Evolutionary conservation across 164 flowering plant species (phyloP), one percentile per base, ranked within the genome.

Genomic region (Kalanchoe fedtschenkoi): DNA sequence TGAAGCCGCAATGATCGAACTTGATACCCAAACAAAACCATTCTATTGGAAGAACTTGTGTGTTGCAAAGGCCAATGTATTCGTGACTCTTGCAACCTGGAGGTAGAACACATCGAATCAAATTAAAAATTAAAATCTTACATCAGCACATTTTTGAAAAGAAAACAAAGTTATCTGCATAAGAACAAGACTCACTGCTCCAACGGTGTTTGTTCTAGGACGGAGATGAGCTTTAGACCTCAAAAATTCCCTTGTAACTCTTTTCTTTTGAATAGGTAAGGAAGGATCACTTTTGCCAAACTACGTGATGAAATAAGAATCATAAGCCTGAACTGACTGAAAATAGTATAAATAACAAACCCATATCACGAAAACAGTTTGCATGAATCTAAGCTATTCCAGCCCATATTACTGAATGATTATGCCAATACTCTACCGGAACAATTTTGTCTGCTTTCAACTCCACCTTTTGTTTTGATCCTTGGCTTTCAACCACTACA

Each of bases 151-250:
- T n/a, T 3, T 13, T 26, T 34, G 22, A 58, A 7, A 15, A n/a
- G n/a, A 30, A 57, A 69, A 26, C 30, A 46, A 32, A 41, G 17
- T 26, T 17, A 58, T 37, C 46, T 38, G 11, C 61, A 71, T 38
- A 74, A 60, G 55, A 47, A 67, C 56, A 70, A 68, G 24, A 58
- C 84, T 63, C 83, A 93, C 99, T 71, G 99, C 97, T 55, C 97
- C 83, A 79, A 91, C 88, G 59, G 95, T 91, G 80, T 95, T 95
- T 63, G 97, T 91, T 76, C 97, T 78, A 10, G 99, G 95, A 63
- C 99, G 99, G 67, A 95, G 91, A 78, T 95, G 99, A 58, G 99
- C 93, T 66, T 89, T 82, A 34, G 95, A 91, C 76, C 99, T 84
- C 79, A 95, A 74, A 71, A 87, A 95, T 66, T 95, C 99, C 69